These are phyloP conservation scores for Rhododendron vialii DNA, from an alignment of 148 eudicot species.

Conservation along the genomic window DNA sequence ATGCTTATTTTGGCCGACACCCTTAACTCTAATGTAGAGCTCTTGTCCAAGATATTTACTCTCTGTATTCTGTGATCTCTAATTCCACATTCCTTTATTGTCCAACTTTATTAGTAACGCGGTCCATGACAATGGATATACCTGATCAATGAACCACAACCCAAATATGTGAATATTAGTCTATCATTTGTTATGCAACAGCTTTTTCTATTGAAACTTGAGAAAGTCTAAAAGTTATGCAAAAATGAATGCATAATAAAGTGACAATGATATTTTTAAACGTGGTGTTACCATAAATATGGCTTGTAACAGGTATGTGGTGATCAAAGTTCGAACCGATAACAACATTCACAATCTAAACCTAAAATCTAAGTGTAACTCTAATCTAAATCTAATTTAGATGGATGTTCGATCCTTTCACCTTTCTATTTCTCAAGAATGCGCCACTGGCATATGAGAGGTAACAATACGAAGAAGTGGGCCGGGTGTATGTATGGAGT, in stretches of 20 bases:
- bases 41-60: slow-evolving; percentile 22
- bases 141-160: slow-evolving; percentile 5
- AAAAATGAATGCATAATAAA: not conserved
- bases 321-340: not conserved
- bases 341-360: not conserved
- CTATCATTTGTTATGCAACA: not conserved
- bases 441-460: not conserved
- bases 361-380: no score
- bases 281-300: not conserved
- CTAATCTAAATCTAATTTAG: not conserved
- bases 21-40: slow-evolving; percentile 22
- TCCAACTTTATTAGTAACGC: slow-evolving; percentile 14
- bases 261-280: not conserved
- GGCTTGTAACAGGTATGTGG: not conserved
- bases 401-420: not conserved
- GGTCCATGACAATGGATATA: slow-evolving; percentile 25
- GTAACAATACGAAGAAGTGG: no score
- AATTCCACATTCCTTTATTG: slow-evolving; percentile 27
- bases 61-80: slow-evolving; percentile 26
- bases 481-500: no score
- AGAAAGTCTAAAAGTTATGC: not conserved
- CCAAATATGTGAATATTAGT: not conserved
- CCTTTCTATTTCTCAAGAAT: no score
- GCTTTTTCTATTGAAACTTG: not conserved
- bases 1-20: slow-evolving; percentile 5